Percentiles rank a stretch among this genome's conserved stretches.
Conservation (phyloP, 2,329 filamentous ascomycete species). For the Penicillium sp. region DNA sequence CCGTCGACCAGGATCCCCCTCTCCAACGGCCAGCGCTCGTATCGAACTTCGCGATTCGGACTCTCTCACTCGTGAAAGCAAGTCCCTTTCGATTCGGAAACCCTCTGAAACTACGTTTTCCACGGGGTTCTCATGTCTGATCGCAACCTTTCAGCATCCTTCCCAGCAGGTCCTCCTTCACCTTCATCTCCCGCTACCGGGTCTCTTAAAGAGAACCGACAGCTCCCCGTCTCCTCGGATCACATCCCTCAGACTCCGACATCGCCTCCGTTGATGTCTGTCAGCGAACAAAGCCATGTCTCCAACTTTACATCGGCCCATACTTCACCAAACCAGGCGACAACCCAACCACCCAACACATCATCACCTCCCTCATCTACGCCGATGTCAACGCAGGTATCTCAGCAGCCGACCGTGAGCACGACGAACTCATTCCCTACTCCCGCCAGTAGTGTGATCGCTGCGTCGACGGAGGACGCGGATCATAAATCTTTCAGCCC, state of each 20-base stretch:
- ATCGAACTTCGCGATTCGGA: constrained; percentile 20
- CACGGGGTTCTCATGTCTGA: constrained; percentile 38
- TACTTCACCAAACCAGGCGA: constrained; percentile 46
- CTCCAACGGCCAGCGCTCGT: constrained; percentile 21
- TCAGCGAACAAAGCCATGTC: constrained; percentile 50
- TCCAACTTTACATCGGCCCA: constrained; percentile 45
- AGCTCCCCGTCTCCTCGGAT: constrained; percentile 30
- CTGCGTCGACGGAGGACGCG: constrained; percentile 33
- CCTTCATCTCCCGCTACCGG: constrained; percentile 44
- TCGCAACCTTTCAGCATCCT: constrained; percentile 34
- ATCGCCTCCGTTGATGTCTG: constrained; percentile 52
- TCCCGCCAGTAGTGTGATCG: constrained; percentile 45
- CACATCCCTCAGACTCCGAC: constrained; percentile 40
- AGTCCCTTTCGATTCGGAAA: constrained; percentile 17
- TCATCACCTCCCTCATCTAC: constrained; percentile 43
- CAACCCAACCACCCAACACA: constrained; percentile 39
- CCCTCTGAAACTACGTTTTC: constrained; percentile 9
- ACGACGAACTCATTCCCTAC: constrained; percentile 45
- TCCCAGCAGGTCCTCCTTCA: constrained; percentile 41
- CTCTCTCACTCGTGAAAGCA: constrained; percentile 9
- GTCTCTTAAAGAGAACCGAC: constrained; percentile 37
- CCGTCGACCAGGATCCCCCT: constrained; percentile 30
- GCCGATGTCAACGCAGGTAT: constrained; percentile 44
- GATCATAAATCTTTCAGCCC: constrained; percentile 35
- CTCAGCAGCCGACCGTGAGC: constrained; percentile 42